These are phyloP conservation scores for Fusarium coffeatum DNA, from an alignment of 2,329 filamentous ascomycete genomes.

Conservation along the genomic window DNA sequence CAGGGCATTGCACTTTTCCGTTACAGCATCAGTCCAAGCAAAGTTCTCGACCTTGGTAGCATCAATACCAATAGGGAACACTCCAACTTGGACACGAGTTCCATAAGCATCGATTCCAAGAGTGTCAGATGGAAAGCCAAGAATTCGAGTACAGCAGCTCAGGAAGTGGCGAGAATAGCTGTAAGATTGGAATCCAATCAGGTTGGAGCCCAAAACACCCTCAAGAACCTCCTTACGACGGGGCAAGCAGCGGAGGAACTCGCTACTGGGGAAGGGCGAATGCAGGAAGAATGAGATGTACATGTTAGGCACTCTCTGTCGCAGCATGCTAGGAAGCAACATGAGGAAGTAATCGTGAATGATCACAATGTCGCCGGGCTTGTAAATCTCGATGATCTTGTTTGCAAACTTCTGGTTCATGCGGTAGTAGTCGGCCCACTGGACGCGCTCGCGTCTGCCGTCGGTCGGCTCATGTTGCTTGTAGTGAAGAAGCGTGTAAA, in stretches of 20 bases:
- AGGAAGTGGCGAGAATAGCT: constrained; percentile 95
- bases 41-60: constrained; percentile 79
- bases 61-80: constrained; percentile 95
- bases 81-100: constrained; percentile 87
- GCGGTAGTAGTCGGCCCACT: constrained; percentile 93
- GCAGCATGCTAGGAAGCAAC: constrained; percentile 86
- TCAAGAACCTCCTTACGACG: constrained; percentile 90
- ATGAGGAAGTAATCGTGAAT: constrained; percentile 96
- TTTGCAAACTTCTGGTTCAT: constrained; percentile 95
- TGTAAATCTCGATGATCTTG: constrained; percentile 87
- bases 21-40: constrained; percentile 77
- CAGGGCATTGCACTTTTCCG: constrained; percentile 78
- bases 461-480: constrained; percentile 93
- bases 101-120: constrained; percentile 91
- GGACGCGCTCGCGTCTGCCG: constrained; percentile 80
- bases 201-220: constrained; percentile 88
- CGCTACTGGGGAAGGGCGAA: constrained; percentile 94
- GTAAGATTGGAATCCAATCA: constrained; percentile 95
- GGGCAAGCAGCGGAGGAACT: constrained; percentile 90
- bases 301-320: constrained; percentile 86
- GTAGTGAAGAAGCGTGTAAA: constrained; percentile 96
- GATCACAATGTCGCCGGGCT: constrained; percentile 90
- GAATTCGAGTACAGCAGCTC: constrained; percentile 90
- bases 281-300: constrained; percentile 97
- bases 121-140: constrained; percentile 89